These are phyloP conservation scores for Echinochloa phyllopogon DNA, from an alignment of 176 grass and related monocot genomes.

Conservation along the genomic window DNA sequence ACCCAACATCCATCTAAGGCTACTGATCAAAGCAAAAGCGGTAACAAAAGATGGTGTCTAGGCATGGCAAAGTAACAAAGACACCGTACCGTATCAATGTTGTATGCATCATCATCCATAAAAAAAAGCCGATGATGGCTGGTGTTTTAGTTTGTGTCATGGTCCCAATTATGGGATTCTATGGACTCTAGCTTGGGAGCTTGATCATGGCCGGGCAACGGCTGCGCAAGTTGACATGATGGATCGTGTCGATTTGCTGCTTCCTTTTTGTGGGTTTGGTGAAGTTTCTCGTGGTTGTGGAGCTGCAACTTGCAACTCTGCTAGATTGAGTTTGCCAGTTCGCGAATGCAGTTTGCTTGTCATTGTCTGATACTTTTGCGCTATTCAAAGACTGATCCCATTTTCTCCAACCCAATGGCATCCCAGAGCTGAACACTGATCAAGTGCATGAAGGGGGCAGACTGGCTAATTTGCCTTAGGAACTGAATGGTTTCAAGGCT, in stretches of 20 bases:
- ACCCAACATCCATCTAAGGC: not conserved
- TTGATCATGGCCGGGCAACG: not conserved
- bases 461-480: not conserved
- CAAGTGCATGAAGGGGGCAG: not conserved
- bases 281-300: conserved; percentile 11
- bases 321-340: conserved; percentile 27
- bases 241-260: not conserved
- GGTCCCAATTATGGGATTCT: conserved; percentile 27
- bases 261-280: conserved; percentile 19
- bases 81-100: not conserved
- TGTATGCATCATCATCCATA: not conserved
- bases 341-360: not conserved
- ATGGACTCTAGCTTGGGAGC: not conserved
- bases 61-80: conserved; percentile 30
- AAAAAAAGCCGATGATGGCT: not conserved
- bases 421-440: not conserved
- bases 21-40: conserved; percentile 51
- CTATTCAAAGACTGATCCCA: not conserved
- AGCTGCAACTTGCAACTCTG: conserved; percentile 35
- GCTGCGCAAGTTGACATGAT: conserved; percentile 13
- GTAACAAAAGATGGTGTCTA: conserved; percentile 32
- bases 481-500: not conserved
- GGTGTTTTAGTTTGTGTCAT: conserved; percentile 27
- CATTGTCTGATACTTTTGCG: conserved; percentile 8
- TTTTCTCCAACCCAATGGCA: not conserved